Base-by-base conservation (phyloP, 2,329 filamentous ascomycete genomes). In the Sporothrix globosa region DNA sequence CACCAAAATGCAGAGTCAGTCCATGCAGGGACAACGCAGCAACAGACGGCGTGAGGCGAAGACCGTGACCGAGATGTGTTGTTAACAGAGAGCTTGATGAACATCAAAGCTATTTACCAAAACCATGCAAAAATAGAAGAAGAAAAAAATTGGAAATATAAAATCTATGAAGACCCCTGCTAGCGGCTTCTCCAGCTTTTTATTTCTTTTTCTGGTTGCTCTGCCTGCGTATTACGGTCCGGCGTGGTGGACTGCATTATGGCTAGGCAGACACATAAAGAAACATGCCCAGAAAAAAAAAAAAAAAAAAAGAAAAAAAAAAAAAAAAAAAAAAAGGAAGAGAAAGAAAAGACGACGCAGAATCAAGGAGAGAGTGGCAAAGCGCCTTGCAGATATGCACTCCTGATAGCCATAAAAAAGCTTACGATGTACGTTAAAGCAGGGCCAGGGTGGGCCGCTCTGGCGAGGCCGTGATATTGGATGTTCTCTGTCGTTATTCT, bases 1-100 rank as follows among this genome's bases (percentile, higher is more conserved):
- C 58, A 13, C 39, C 39, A 46, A 41, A 61, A 13, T 5, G 7
- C 41, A 30, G 24, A 14, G 17, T 19, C 13, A n/a, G 21, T 65
- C 44, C 34, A 34, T 65, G 61, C 61, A 65, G 61, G 46, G 61
- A 66, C 63, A 66, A 66, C 46, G 27, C 46, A 66, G 27, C 61
- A 52, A 34, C 21, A 27, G 21, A 27, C 58, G 30, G 58, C 39
- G 34, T 34, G 44, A 65, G 61, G 61, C 61, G 61, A 65, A 50
- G 14, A 17, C 61, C 24, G 61, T n/a, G 14, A 5, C 44, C 14
- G 63, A 56, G 53, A 66, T 52, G 44, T 13, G 24, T 11, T 24
- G 11, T 24, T 17, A 30, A 1, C 11, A 44, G 41, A 9, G 17
- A 1, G 10, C 11, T 44, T 44, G 41, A 44, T 2, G 41, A 21